Evolutionary conservation across 768 basidiomycete genomes (phyloP).

Genomic region (Pulveroboletus sp.): DNA sequence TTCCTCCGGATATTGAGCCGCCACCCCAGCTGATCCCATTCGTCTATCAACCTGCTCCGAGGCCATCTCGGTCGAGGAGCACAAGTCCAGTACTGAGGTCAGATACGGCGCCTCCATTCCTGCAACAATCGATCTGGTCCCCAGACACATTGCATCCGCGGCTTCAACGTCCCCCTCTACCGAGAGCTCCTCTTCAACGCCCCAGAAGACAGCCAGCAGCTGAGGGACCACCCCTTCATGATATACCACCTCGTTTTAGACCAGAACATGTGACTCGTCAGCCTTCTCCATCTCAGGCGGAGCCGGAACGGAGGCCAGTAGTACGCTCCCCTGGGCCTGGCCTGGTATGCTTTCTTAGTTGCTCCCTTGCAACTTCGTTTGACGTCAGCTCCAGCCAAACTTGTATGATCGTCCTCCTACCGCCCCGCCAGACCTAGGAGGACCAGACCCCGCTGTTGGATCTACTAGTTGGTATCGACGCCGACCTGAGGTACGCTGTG

Average conservation of each 20-base stretch:
- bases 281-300: conserved; percentile 6
- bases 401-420: conserved; percentile 24
- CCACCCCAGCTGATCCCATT: conserved; percentile 55
- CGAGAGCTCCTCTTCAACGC: conserved; percentile 7
- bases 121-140: conserved; percentile 17
- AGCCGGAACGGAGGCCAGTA: conserved; percentile 13
- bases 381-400: conserved; percentile 15
- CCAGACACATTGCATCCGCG: conserved; percentile 18
- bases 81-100: conserved; percentile 33
- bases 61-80: conserved; percentile 37
- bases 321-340: conserved; percentile 21
- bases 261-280: conserved; percentile 1
- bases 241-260: conserved; percentile 6
- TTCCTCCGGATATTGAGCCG: conserved; percentile 37
- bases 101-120: conserved; percentile 26
- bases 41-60: conserved; percentile 46
- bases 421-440: conserved; percentile 21
- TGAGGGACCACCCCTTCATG: neutral
- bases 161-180: conserved; percentile 3
- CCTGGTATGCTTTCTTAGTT: conserved; percentile 11
- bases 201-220: neutral
- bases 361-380: neutral
- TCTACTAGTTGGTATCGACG: conserved; percentile 23
- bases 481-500: conserved; percentile 15
- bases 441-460: conserved; percentile 12